Conservation (phyloP, 2,329 filamentous ascomycete species). For the Berkeleyomyces rouxiae region DNA sequence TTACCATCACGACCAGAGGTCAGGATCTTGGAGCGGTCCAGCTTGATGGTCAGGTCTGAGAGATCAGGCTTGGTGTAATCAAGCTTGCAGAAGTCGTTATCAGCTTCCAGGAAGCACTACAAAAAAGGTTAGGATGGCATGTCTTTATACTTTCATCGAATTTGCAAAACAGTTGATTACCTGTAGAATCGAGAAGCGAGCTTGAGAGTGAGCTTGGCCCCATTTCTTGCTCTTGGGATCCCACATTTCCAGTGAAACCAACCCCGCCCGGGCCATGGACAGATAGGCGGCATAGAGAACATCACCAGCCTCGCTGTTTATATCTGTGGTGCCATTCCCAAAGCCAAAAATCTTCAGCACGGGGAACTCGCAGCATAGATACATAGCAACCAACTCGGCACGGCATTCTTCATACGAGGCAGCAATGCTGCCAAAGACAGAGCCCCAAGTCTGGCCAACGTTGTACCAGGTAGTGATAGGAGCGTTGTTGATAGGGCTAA, state of each 20-base stretch:
- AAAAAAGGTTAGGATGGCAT: conserved; percentile 3
- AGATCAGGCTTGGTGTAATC: conserved; percentile 57
- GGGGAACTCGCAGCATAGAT: conserved; percentile 70
- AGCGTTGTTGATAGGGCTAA: conserved; percentile 63
- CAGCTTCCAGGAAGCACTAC: conserved; percentile 64
- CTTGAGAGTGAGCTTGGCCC: conserved; percentile 86
- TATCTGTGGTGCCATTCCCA: conserved; percentile 57
- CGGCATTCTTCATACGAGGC: conserved; percentile 75
- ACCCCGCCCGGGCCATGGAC: conserved; percentile 83
- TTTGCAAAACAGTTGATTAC: conserved; percentile 14
- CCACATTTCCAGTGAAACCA: conserved; percentile 84
- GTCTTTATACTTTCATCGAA: neutral
- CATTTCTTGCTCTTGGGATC: conserved; percentile 80
- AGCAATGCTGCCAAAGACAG: conserved; percentile 74
- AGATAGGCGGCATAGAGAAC: conserved; percentile 81
- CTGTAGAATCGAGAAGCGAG: conserved; percentile 72
- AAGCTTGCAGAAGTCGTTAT: conserved; percentile 73
- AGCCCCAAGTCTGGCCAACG: conserved; percentile 86
- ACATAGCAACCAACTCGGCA: conserved; percentile 88
- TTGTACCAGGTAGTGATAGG: conserved; percentile 77
- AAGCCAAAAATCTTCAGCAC: conserved; percentile 87
- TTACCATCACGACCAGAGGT: conserved; percentile 56
- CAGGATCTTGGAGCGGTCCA: conserved; percentile 77
- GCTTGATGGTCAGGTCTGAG: conserved; percentile 62
- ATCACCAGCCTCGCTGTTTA: conserved; percentile 63